Base-by-base conservation (phyloP, 371 early-diverging fungal species). In the Mucor indicus region DNA sequence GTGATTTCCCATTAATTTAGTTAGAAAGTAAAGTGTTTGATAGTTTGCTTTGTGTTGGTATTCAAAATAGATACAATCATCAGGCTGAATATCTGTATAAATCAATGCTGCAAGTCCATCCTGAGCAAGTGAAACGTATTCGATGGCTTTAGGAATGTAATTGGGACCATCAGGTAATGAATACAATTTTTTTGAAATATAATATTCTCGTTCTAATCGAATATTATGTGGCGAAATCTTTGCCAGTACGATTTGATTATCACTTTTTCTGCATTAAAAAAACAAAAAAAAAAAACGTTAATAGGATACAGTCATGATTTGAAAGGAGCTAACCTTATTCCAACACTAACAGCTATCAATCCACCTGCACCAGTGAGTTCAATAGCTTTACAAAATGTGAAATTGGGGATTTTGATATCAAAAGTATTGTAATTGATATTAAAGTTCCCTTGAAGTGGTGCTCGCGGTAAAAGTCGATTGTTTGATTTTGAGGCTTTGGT, bases 191-290 rank as follows among this genome's bases (percentile, higher is more conserved):
- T 65, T 62, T 19, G 68, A 44, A 15, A 68, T 52, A 25, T 72
- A 62, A 25, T 64, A 72, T 44, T 72, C 72, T 54, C 72, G 39
- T 31, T 72, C 72, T 19, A 72, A 36, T 35, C 68, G 57, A 17
- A 68, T 48, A 9, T 62, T 40, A 37, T 72, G 65, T 12, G 68
- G 63, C 32, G 72, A 72, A n/a, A 72, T 46, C 50, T 72, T 72
- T 13, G 59, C 72, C 7, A 72, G 21, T 1, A 72, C 65, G 12
- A 62, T 48, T 11, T 47, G 41, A 25, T 57, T 45, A 35, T 72
- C 68, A 19, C 16, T 49, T 12, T 46, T 41, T 49, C 68, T 64
- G n/a, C n/a, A n/a, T n/a, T n/a, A n/a, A n/a, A n/a, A n/a, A n/a
- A n/a, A n/a, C n/a, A n/a, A n/a, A n/a, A n/a, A n/a, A n/a, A n/a